These are phyloP conservation scores for Gnaphalium uliginosum DNA, from an alignment of 129 eudicot genomes.

Conservation along the genomic window DNA sequence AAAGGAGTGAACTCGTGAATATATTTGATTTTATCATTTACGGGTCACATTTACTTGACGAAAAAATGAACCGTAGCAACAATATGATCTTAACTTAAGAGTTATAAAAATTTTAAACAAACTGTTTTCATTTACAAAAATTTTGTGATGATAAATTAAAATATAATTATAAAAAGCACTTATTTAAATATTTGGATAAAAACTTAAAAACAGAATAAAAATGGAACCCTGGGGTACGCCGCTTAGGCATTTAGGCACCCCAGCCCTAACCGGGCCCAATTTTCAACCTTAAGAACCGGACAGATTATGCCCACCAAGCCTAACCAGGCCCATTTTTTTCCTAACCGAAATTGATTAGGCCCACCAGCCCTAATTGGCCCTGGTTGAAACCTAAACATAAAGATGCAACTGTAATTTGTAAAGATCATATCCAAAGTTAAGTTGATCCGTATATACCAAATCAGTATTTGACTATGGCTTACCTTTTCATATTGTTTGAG, in stretches of 20 bases:
- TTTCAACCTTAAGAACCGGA: neutral
- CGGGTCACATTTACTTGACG: neutral
- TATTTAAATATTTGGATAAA: neutral
- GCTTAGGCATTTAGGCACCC: neutral
- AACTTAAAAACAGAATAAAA: neutral
- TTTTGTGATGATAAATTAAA: neutral
- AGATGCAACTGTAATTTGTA: neutral
- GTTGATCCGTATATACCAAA: neutral
- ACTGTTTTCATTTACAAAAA: neutral
- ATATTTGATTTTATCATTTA: neutral
- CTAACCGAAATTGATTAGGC: neutral
- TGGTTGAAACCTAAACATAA: neutral
- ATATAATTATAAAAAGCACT: neutral
- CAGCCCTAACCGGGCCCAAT: neutral
- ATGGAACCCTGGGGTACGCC: neutral
- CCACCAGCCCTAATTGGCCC: neutral
- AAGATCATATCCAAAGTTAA: neutral
- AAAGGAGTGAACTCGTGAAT: neutral
- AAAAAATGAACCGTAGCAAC: too few species aligned
- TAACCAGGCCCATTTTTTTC: neutral
- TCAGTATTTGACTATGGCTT: conserved; percentile 1
- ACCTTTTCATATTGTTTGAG: neutral
- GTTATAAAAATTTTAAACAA: too few species aligned
- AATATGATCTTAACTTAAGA: too few species aligned
- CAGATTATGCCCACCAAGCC: neutral